phyloP scores from a whole-genome alignment of 345 rosid species.

The Litchi chinensis region DNA sequence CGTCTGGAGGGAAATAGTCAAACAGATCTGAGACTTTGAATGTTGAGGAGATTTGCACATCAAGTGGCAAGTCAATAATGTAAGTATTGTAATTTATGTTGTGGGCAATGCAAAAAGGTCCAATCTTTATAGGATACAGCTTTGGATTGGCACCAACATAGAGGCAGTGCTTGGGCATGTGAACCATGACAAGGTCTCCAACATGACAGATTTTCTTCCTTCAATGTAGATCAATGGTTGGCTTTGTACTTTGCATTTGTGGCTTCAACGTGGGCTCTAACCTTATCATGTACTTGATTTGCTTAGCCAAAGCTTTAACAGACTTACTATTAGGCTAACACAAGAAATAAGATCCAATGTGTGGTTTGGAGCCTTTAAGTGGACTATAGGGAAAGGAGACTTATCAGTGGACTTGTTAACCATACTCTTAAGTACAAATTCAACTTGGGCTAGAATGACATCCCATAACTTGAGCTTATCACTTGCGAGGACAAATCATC shows the following conservation, averaged over 20 bases:
- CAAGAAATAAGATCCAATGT: too few relatives aligned
- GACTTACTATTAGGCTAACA: neutral
- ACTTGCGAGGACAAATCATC: too few relatives aligned
- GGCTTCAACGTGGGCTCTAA: too few relatives aligned
- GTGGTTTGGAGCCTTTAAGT: neutral
- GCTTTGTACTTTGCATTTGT: neutral
- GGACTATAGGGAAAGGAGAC: neutral
- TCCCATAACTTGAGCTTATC: too few relatives aligned
- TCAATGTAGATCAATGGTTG: neutral
- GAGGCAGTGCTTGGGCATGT: neutral
- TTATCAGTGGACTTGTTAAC: neutral
- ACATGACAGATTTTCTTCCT: neutral
- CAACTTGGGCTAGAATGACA: neutral
- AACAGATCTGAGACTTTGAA: slow-evolving; percentile 10
- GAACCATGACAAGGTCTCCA: slow-evolving; percentile 6
- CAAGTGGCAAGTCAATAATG: slow-evolving; percentile 1
- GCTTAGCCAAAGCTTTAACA: neutral
- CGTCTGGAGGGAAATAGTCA: neutral
- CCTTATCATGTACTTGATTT: too few relatives aligned
- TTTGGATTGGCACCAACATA: neutral
- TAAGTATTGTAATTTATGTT: slow-evolving; percentile 13
- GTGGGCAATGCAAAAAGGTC: neutral
- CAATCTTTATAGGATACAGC: neutral
- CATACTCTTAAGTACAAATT: neutral
- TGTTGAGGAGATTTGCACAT: slow-evolving; percentile 6